Evolutionary conservation across 352 stramenopile species (phyloP), one percentile per base, ranked within the genome.

Genomic region (Phytopythium oedochilum): DNA sequence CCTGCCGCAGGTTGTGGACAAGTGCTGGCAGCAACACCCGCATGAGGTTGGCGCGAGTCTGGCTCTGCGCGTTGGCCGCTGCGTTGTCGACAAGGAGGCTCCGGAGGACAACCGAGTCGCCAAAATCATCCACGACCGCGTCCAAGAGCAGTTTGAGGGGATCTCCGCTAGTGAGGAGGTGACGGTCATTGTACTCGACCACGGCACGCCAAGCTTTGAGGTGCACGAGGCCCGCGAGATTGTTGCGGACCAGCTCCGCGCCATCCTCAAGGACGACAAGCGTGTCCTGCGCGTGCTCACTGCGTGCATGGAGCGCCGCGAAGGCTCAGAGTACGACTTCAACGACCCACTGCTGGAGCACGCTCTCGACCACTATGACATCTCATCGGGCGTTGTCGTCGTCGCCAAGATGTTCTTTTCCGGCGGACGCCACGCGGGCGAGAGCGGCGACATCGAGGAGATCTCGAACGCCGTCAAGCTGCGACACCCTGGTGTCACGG

Each of bases 391-490:
- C 2, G 64, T 87, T 8, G 68, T 96, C 9, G 67, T 96, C 7
- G 58, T 90, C 20, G 76, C 83, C 22, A 72, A 91, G 29, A 62
- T 90, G 49, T 94, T 96, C 62, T 69, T 94, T 29, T 90, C 83
- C 0, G 78, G 86, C 29, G 86, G 79, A 20, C 75, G 78, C 2
- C 78, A 93, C 45, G 81, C 86, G 28, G 86, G 80, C 12, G 74
- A 79, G 28, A 80, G 85, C 31, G 82, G 81, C 17, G 81, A 93
- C 44, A 89, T 96, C 42, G 78, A 92, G 44, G 71, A 84, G 53
- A 93, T 93, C 42, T 54, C 92, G 12, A 50, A 73, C 0, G 68
- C 59, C 17, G 60, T 88, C 25, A 74, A 73, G 35, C 46, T 52
- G 22, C 62, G 57, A 35, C 52, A 91, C 51, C 72, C 75, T 0